A percentile compares a stretch with the other conserved stretches of the same genome.
These are phyloP conservation scores for Aspergillus fumigatus DNA, from an alignment of 2,329 filamentous ascomycete genomes.

Conservation along the genomic window DNA sequence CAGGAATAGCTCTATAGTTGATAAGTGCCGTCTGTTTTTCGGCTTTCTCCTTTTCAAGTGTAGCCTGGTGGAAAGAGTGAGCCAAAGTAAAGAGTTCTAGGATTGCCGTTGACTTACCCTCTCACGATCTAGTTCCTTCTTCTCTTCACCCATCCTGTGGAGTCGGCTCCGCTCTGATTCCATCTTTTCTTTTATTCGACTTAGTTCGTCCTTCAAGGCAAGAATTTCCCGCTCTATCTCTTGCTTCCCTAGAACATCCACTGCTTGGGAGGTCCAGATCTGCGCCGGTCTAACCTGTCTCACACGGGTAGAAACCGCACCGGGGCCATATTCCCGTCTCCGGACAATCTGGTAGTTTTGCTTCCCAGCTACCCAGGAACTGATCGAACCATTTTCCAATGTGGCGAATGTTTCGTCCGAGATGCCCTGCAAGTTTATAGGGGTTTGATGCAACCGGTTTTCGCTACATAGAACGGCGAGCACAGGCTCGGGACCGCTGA, in stretches of 20 bases:
- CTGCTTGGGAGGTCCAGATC: constrained; percentile 72
- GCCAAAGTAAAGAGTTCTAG: neutral
- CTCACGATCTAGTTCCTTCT: constrained; percentile 29
- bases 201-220: constrained; percentile 41
- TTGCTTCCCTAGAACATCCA: constrained; percentile 57
- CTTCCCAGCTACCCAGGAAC: constrained; percentile 64
- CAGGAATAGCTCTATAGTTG: constrained; percentile 63
- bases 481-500: constrained; percentile 77
- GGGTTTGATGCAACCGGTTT: constrained; percentile 63
- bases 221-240: constrained; percentile 53
- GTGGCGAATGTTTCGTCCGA: constrained; percentile 62
- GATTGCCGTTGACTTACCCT: constrained; percentile 35
- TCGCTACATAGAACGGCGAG: constrained; percentile 83
- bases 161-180: constrained; percentile 26
- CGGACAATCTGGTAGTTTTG: constrained; percentile 62
- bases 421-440: constrained; percentile 60
- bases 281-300: constrained; percentile 56
- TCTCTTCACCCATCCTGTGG: constrained; percentile 17
- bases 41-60: constrained; percentile 56
- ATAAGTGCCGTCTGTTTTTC: constrained; percentile 62
- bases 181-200: constrained; percentile 24
- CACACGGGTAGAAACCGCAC: constrained; percentile 66
- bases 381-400: constrained; percentile 58
- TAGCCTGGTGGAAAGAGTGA: constrained; percentile 19
- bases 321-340: constrained; percentile 74